Percentiles rank a stretch among this genome's conserved stretches.
Evolutionary conservation across 2,329 filamentous ascomycete genomes (phyloP).

Genomic region (Huntiella decipiens): DNA sequence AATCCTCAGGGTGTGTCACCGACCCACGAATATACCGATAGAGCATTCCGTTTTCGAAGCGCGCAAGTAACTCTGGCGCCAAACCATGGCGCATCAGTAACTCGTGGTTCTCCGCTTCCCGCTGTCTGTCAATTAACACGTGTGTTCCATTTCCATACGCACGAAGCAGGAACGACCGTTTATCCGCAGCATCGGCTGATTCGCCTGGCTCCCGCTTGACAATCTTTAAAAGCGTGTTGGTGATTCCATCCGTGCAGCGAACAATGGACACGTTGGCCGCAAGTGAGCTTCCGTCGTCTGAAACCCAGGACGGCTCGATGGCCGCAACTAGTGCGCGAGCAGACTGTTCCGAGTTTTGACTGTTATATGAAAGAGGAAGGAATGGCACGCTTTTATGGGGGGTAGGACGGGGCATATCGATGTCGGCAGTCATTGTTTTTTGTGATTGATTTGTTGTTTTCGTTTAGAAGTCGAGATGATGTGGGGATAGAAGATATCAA

Average conservation of each 20-base stretch:
- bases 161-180: slow-evolving; percentile 69
- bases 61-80: slow-evolving; percentile 70
- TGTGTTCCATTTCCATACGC: slow-evolving; percentile 92
- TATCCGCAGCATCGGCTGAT: slow-evolving; percentile 55
- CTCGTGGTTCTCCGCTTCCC: slow-evolving; percentile 63
- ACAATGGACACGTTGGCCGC: slow-evolving; percentile 47
- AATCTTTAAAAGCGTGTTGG: slow-evolving; percentile 77
- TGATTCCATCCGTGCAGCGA: slow-evolving; percentile 94
- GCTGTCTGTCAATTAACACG: slow-evolving; percentile 85
- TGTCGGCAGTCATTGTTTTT: slow-evolving; percentile 8
- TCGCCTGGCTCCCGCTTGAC: slow-evolving; percentile 50
- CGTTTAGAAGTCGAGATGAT: neutral
- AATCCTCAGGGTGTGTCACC: slow-evolving; percentile 61
- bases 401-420: slow-evolving; percentile 1
- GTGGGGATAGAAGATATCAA: neutral
- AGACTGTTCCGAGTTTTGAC: slow-evolving; percentile 56
- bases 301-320: slow-evolving; percentile 67
- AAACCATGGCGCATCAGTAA: slow-evolving; percentile 67
- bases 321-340: slow-evolving; percentile 62
- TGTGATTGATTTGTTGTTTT: neutral
- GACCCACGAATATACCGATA: slow-evolving; percentile 77
- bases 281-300: slow-evolving; percentile 25
- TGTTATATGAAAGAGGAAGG: slow-evolving; percentile 64
- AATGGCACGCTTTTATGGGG: slow-evolving; percentile 28
- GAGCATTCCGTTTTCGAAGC: slow-evolving; percentile 89